A percentile compares a stretch with the other conserved stretches of the same genome.
Conservation (phyloP, 2,329 filamentous ascomycete genomes). For the Colletotrichum echinochloae region DNA sequence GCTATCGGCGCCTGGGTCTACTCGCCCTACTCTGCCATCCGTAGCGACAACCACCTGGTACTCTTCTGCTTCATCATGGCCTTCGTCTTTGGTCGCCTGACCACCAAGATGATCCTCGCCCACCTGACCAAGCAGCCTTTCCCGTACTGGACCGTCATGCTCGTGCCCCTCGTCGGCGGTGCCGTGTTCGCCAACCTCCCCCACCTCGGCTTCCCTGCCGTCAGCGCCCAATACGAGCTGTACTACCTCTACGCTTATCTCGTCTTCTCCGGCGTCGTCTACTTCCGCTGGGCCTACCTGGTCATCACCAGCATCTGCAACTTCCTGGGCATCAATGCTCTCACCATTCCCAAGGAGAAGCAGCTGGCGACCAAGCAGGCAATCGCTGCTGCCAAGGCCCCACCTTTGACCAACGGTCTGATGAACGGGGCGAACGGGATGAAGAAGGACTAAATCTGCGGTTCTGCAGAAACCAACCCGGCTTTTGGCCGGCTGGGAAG, state of each 20-base stretch:
- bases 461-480: background rate
- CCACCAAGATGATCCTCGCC: conserved; percentile 98
- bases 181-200: conserved; percentile 87
- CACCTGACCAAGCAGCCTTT: conserved; percentile 95
- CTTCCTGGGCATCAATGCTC: conserved; percentile 92
- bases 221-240: conserved; percentile 76
- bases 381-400: conserved; percentile 50
- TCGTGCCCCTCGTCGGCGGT: conserved; percentile 87
- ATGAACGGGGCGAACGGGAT: conserved; percentile 48
- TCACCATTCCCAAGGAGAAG: conserved; percentile 82
- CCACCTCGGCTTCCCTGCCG: conserved; percentile 74
- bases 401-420: conserved; percentile 42
- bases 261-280: conserved; percentile 83
- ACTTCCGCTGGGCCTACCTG: conserved; percentile 91
- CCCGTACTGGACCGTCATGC: conserved; percentile 95
- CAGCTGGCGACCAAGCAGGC: conserved; percentile 65
- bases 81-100: conserved; percentile 98
- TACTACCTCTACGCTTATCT: conserved; percentile 89
- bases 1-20: conserved; percentile 87
- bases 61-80: conserved; percentile 94
- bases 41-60: conserved; percentile 87
- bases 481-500: background rate
- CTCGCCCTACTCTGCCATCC: conserved; percentile 85
- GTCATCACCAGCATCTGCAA: conserved; percentile 93
- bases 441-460: conserved; percentile 43